Conservation (phyloP, 1,139 yeast genomes). For the Arxiozyma bovina region DNA sequence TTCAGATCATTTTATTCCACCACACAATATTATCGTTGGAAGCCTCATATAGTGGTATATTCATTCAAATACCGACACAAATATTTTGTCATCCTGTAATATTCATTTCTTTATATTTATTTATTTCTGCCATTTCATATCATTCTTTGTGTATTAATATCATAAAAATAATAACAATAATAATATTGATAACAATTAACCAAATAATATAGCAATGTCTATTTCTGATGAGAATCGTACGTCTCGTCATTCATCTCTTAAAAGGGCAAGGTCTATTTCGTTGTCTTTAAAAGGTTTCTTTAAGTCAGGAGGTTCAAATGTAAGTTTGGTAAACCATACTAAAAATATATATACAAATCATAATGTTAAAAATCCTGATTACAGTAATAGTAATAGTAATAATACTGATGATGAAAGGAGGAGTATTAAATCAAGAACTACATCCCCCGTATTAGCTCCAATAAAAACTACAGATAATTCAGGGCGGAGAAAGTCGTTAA, state of each 20-base stretch:
- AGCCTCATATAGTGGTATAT: not conserved
- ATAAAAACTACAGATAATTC: not conserved
- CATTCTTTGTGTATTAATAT: too few relatives aligned
- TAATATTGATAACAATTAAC: not conserved
- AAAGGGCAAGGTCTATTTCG: conserved; percentile 23
- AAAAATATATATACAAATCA: conserved; percentile 4
- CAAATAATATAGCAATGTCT: not conserved
- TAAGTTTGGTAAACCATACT: not conserved
- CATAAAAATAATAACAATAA: not conserved
- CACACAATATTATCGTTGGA: not conserved
- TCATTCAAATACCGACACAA: not conserved
- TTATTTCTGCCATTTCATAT: not conserved
- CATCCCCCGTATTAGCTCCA: conserved; percentile 1
- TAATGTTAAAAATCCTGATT: not conserved
- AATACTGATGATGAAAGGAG: not conserved
- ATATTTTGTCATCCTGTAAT: not conserved
- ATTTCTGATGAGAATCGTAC: not conserved
- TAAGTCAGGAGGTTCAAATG: conserved; percentile 9
- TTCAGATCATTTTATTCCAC: not conserved
- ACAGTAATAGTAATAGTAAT: not conserved
- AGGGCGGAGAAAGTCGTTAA: conserved; percentile 1
- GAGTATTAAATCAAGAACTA: not conserved
- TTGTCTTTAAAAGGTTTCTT: conserved; percentile 26
- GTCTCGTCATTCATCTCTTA: conserved; percentile 11
- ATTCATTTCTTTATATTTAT: too few relatives aligned